phyloP scores from a whole-genome alignment of 2,329 filamentous ascomycete genomes.

The Teratosphaeria zuluensis region DNA sequence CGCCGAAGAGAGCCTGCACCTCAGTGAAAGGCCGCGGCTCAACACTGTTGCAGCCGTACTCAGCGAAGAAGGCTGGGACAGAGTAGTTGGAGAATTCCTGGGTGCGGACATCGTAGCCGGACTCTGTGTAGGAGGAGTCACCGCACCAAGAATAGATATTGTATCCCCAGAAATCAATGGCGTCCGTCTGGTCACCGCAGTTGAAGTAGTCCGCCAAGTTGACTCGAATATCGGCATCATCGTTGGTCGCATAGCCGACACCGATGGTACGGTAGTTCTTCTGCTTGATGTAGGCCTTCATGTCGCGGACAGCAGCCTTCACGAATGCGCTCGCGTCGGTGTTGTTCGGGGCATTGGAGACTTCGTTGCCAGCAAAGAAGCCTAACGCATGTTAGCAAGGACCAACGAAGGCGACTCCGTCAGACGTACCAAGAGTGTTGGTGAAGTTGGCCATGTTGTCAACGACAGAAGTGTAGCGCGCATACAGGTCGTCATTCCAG shows the following conservation, averaged over 20 bases:
- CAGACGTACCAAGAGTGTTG: constrained; percentile 61
- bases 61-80: constrained; percentile 94
- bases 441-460: constrained; percentile 72
- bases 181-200: constrained; percentile 57
- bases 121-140: constrained; percentile 62
- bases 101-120: constrained; percentile 74
- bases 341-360: constrained; percentile 81
- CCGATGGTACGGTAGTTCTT: constrained; percentile 70
- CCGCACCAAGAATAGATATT: constrained; percentile 99
- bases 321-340: constrained; percentile 86
- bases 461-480: constrained; percentile 74
- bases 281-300: constrained; percentile 82
- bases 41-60: constrained; percentile 86
- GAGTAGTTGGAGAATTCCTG: constrained; percentile 82
- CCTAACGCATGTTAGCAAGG: constrained; percentile 26
- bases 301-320: constrained; percentile 94
- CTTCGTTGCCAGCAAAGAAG: constrained; percentile 98
- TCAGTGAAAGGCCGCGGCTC: constrained; percentile 73
- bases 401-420: neutral
- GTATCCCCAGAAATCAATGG: constrained; percentile 98
- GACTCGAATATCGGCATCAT: constrained; percentile 72
- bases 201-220: constrained; percentile 90
- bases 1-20: constrained; percentile 68
- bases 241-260: constrained; percentile 93
- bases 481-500: constrained; percentile 72